A percentile compares a stretch with the other conserved stretches of the same genome.
These are phyloP conservation scores for Pleurozium schreberi DNA, from an alignment of 225 moss, liverwort and hornwort species.

Conservation along the genomic window DNA sequence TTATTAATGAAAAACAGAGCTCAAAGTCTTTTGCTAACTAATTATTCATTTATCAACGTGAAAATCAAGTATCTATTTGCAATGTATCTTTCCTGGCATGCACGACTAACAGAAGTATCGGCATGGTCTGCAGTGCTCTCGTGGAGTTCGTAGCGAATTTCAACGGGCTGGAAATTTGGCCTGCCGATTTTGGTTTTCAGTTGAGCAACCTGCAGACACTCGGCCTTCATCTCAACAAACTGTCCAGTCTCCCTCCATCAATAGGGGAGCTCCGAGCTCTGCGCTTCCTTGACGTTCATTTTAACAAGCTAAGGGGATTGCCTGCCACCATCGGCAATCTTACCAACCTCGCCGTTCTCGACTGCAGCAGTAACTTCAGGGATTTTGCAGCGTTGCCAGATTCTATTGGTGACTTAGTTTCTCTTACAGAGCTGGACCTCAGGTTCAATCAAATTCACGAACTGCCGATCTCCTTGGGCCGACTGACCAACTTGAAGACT, in stretches of 20 bases:
- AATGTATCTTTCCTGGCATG: neutral
- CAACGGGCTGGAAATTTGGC: slow-evolving; percentile 66
- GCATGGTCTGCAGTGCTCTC: slow-evolving; percentile 41
- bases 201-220: slow-evolving; percentile 67
- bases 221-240: slow-evolving; percentile 71
- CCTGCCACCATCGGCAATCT: slow-evolving; percentile 73
- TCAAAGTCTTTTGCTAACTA: neutral
- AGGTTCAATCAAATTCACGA: slow-evolving; percentile 90
- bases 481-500: slow-evolving; percentile 57
- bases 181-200: slow-evolving; percentile 57
- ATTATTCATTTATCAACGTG: neutral
- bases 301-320: slow-evolving; percentile 76
- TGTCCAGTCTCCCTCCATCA: slow-evolving; percentile 73
- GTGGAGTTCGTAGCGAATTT: slow-evolving; percentile 74
- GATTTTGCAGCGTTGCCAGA: slow-evolving; percentile 64
- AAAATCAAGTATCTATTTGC: neutral
- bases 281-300: slow-evolving; percentile 69
- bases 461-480: slow-evolving; percentile 77
- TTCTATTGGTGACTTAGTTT: slow-evolving; percentile 70
- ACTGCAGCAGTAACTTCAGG: slow-evolving; percentile 91
- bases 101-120: neutral
- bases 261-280: slow-evolving; percentile 79
- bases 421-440: slow-evolving; percentile 53
- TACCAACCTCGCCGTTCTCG: slow-evolving; percentile 48
- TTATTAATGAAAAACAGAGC: neutral